Percentiles rank a stretch among this genome's conserved stretches.
Conservation (phyloP, 73 alveolate genomes). For the Paramecium primaurelia region DNA sequence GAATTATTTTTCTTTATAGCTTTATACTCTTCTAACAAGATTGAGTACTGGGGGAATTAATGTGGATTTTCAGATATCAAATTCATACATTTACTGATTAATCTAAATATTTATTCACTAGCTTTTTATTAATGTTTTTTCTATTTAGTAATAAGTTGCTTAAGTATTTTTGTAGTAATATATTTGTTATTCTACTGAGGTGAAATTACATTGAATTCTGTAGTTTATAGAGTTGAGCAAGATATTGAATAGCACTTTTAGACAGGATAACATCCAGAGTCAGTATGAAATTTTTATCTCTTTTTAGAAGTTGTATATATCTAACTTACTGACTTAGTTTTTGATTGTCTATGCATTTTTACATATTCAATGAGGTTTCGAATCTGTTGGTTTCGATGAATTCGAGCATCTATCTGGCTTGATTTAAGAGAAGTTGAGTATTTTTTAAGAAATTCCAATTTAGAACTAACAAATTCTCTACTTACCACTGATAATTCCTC, state of each 20-base stretch:
- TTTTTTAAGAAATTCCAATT: not conserved
- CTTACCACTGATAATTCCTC: not conserved
- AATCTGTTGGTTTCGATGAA: conserved; percentile 5
- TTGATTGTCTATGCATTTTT: conserved; percentile 42
- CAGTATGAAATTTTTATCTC: not conserved
- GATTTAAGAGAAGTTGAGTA: not conserved
- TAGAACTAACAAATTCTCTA: conserved; percentile 1
- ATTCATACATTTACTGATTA: not conserved
- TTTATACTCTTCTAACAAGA: not conserved
- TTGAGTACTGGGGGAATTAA: not conserved
- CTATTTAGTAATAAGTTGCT: not conserved
- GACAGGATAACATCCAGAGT: not conserved
- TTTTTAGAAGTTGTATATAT: not conserved
- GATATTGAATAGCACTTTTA: not conserved
- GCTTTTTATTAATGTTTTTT: not conserved
- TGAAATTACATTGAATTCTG: not conserved
- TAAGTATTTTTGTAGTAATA: not conserved
- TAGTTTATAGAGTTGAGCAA: not conserved
- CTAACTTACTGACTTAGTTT: not conserved
- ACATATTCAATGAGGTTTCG: conserved; percentile 15
- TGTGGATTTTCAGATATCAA: not conserved
- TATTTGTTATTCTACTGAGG: not conserved
- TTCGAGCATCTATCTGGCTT: conserved; percentile 3
- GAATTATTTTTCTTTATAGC: not conserved
- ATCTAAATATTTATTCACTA: not conserved